Base-by-base conservation (phyloP, 2,329 filamentous ascomycete genomes). In the Diaporthe vaccinii region DNA sequence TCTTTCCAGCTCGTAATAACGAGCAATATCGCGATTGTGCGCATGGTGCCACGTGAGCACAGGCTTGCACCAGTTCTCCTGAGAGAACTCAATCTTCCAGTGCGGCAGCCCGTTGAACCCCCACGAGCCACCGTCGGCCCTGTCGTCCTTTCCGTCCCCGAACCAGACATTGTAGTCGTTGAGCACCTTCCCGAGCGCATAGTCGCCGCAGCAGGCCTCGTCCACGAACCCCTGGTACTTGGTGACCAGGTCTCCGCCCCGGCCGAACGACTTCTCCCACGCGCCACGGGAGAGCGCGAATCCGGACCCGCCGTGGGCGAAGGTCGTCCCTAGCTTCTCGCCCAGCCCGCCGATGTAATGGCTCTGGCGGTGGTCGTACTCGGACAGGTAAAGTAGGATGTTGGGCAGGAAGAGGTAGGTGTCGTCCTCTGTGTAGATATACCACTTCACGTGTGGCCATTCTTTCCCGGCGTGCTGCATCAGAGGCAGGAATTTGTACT, bases 21-120 rank as follows among this genome's bases (percentile, higher is more conserved):
- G 58, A 17, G 79, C 79, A 2, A 81, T 79, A 49, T 81, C 80
- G 20, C 77, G 77, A 15, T 74, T 55, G n/a, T 80, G 79, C 2
- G 77, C 79, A 65, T 80, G 78, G 44, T 81, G 80, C 55, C 80
- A 74, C 7, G 65, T 71, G 36, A 71, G 67, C 34, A 74, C 62
- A 20, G 73, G 73, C 62, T 72, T 57, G 36, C 73, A 74, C 73
- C 73, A 74, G n/a, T 72, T 74, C 28, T 55, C 51, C 28, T 55
- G 14, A 14, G 55, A 61, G n/a, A 71, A 74, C 62, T 67, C 62
- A 10, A 55, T 61, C 39, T 70, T 41, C 65, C 67, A 72, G 25
- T 74, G 73, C 39, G 67, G 46, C 15, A 71, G n/a, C 12, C 46
- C 46, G 39, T 74, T 74, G 34, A 74, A 74, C 5, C 73, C 73